Conservation (phyloP, 140 eudicot genomes). For the Oenanthe javanica region DNA sequence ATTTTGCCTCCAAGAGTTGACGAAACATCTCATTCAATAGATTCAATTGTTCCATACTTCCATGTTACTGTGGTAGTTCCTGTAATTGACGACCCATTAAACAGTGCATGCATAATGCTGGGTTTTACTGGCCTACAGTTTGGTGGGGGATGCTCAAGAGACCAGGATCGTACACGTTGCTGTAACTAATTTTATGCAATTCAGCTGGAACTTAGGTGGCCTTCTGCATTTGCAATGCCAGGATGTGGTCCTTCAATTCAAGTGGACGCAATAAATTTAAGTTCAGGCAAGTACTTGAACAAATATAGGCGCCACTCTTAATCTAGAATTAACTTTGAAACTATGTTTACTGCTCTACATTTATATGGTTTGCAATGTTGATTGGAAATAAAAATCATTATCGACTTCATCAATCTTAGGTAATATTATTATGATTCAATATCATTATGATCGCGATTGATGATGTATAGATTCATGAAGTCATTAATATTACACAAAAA, state of each 20-base stretch:
- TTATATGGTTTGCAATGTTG: background rate
- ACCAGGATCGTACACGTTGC: background rate
- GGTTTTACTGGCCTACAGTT: background rate
- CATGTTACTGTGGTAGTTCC: background rate
- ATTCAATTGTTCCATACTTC: background rate
- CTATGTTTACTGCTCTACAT: background rate
- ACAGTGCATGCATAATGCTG: background rate
- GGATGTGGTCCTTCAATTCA: background rate
- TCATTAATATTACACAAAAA: background rate
- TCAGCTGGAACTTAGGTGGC: conserved; percentile 1
- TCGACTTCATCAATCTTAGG: background rate
- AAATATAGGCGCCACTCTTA: background rate
- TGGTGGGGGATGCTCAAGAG: background rate
- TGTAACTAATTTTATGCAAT: background rate
- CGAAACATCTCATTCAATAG: background rate
- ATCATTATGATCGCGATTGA: background rate
- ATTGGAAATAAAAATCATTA: background rate
- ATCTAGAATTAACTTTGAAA: background rate
- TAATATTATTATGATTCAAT: background rate
- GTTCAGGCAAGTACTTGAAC: background rate
- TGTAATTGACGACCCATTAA: background rate
- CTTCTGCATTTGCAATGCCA: background rate
- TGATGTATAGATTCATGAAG: background rate
- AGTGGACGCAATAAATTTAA: background rate
- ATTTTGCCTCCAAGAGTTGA: background rate